A percentile compares a stretch with the other conserved stretches of the same genome.
Conservation (phyloP, 768 basidiomycete species). For the Auriscalpium microsporum region DNA sequence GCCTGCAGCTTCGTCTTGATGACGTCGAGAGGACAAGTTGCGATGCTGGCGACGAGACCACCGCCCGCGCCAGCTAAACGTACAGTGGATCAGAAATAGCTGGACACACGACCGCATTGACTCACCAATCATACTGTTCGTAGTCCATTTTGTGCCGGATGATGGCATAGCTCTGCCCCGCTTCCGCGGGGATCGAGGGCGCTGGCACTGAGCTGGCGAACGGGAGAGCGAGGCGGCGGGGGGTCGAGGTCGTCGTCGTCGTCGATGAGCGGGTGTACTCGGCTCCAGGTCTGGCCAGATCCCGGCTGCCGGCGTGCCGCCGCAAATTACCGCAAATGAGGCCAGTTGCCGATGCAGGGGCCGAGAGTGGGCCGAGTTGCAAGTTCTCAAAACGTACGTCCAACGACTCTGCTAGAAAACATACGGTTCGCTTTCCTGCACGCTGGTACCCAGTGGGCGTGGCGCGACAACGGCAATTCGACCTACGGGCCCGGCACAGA, state of each 20-base stretch:
- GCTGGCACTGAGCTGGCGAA: background rate
- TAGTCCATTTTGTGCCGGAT: conserved; percentile 54
- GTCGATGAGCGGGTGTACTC: background rate
- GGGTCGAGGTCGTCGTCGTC: background rate
- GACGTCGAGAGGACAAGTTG: conserved; percentile 96
- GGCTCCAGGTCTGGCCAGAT: background rate
- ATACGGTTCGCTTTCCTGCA: no score
- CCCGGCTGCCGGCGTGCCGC: no score
- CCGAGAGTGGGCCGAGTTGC: no score
- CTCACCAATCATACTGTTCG: conserved; percentile 78
- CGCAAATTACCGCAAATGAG: no score
- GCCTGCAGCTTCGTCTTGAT: conserved; percentile 97
- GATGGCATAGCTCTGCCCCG: conserved; percentile 64
- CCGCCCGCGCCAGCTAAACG: conserved; percentile 84
- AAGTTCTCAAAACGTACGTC: no score
- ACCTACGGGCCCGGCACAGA: no score
- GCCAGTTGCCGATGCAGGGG: no score
- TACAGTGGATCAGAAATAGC: conserved; percentile 1
- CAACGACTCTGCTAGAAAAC: no score
- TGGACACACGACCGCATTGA: conserved; percentile 8
- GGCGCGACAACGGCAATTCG: no score
- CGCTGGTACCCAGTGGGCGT: no score
- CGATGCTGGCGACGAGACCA: conserved; percentile 84
- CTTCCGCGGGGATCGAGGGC: conserved; percentile 33
- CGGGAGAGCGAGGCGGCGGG: background rate